Conservation (phyloP, 345 rosid species). For the Cardamine chenopodiifolia region DNA sequence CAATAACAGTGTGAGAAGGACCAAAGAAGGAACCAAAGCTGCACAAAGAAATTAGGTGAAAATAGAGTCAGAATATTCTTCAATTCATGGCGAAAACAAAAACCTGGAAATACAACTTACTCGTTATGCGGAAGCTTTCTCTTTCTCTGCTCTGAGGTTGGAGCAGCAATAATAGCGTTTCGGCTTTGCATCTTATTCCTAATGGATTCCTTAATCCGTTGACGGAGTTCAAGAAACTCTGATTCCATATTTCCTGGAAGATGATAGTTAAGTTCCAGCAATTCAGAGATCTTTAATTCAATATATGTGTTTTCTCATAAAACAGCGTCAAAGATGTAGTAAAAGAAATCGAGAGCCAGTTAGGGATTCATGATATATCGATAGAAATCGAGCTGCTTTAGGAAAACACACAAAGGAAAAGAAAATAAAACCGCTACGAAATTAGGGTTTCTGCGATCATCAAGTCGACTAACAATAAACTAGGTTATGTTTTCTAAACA, state of each 20-base stretch:
- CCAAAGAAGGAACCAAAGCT: constrained; percentile 93
- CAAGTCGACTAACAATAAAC: background rate
- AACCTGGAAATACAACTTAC: constrained; percentile 43
- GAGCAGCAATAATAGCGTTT: constrained; percentile 33
- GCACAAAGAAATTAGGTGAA: constrained; percentile 19
- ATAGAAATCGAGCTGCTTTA: background rate
- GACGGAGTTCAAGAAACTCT: constrained; percentile 62
- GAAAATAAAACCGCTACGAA: background rate
- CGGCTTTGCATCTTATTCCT: constrained; percentile 54
- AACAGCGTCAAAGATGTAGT: background rate
- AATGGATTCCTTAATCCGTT: constrained; percentile 60
- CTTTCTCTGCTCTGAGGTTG: constrained; percentile 38
- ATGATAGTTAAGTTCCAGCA: background rate
- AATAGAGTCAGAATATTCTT: background rate
- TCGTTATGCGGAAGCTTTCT: constrained; percentile 50
- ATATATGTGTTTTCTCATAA: background rate
- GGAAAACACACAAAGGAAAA: background rate
- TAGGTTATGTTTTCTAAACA: background rate
- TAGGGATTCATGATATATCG: background rate
- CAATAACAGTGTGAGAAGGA: constrained; percentile 74
- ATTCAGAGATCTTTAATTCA: background rate
- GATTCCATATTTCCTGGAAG: background rate
- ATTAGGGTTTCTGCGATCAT: background rate
- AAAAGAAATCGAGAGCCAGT: background rate
- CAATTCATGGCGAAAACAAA: background rate